Base-by-base conservation (phyloP, 2,329 filamentous ascomycete genomes). In the Diaporthe humulicola region DNA sequence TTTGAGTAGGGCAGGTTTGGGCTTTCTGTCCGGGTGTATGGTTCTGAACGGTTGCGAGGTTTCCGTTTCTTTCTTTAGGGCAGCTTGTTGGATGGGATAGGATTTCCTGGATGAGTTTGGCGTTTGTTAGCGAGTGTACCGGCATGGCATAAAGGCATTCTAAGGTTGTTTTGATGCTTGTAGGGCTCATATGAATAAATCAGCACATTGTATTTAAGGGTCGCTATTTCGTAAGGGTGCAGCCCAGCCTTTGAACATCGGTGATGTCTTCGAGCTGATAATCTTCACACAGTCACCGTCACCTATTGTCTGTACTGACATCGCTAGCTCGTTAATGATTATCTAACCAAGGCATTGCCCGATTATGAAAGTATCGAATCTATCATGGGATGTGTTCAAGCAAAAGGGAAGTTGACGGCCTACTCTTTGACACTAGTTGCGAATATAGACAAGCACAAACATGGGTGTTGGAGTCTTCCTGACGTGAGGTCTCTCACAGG, bases 1-100 rank as follows among this genome's bases (percentile, higher is more conserved):
- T 91, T 90, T 82, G 89, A 89, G 81, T 88, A 79, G 71, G 30
- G 6, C 17, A 3, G n/a, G 1, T 40, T 1, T 54, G 56, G 9
- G 5, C n/a, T 4, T 10, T 14, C 45, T 1, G 12, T n/a, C 9
- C 5, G 28, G 14, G 25, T 45, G 67, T 1, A 42, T 71, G 54
- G 33, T 12, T 10, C 42, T 5, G 2, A n/a, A 30, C 19, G 8
- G n/a, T 14, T 28, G 2, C 2, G 58, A 22, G 52, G 8, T 28
- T 4, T 8, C n/a, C 17, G 8, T 70, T 5, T 40, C 9, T 61
- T 12, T 61, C n/a, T 38, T 42, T 64, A n/a, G 56, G 33, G 42
- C n/a, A 33, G 9, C 14, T 15, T 67, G 45, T 67, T 67, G 45
- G 61, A 25, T 50, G 1, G 33, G 12, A 6, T 19, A 4, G 4